Conservation (phyloP, 169 alveolate genomes). For the Cryptosporidium canis region DNA sequence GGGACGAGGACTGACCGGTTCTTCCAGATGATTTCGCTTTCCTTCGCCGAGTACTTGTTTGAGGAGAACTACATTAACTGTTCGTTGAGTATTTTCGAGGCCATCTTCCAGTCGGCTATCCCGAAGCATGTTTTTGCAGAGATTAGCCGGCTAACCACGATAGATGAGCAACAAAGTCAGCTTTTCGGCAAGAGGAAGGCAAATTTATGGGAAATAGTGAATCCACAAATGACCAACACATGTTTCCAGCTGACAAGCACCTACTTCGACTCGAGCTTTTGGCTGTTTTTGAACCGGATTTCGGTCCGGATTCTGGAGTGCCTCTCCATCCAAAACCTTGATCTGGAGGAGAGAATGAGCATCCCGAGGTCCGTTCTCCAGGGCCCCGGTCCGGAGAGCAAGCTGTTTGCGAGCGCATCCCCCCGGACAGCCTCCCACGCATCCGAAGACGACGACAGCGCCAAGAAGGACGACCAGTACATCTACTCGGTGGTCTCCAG, state of each 20-base stretch:
- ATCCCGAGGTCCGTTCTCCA: neutral
- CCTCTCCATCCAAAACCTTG: constrained; percentile 9
- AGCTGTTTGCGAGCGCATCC: neutral
- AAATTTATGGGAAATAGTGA: constrained; percentile 14
- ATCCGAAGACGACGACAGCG: neutral
- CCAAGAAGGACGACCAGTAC: constrained; percentile 38
- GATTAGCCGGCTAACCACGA: constrained; percentile 5
- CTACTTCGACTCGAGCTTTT: neutral
- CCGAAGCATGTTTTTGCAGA: constrained; percentile 58
- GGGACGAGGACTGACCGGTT: constrained; percentile 8
- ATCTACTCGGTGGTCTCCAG: constrained; percentile 55
- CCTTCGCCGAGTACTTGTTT: constrained; percentile 44
- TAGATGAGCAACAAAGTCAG: constrained; percentile 24
- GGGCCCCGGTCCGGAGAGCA: neutral
- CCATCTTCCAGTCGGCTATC: constrained; percentile 16
- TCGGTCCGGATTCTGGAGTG: constrained; percentile 3
- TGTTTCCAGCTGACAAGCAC: constrained; percentile 23
- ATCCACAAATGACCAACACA: constrained; percentile 31
- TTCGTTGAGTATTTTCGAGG: constrained; percentile 37
- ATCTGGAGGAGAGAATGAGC: constrained; percentile 6
- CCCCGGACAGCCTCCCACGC: too few species aligned
- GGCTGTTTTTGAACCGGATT: constrained; percentile 10
- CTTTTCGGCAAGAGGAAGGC: neutral
- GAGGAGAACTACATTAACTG: constrained; percentile 53
- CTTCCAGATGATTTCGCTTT: constrained; percentile 39